Base-by-base conservation (phyloP, 495 filamentous ascomycete species). In the Xylona heveae region DNA sequence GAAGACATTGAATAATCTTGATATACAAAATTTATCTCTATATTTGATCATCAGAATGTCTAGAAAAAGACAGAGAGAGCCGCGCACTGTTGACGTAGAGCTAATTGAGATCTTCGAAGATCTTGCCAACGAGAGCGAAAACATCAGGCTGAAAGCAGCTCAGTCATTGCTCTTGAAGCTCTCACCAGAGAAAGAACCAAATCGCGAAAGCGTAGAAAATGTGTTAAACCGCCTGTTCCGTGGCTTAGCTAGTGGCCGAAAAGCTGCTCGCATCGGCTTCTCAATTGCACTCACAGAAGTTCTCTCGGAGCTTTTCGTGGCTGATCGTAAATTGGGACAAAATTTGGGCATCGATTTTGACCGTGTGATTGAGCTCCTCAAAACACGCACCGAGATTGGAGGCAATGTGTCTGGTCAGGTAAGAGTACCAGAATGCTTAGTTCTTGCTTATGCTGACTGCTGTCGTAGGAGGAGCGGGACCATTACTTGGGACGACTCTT, bases 261-360 rank as follows among this genome's bases (percentile, higher is more conserved):
- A 93, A 54, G 83, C 78, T 9, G 81, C 85, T 19, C 64, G 88
- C 17, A 53, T 84, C 35, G 88, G 88, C n/a, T 94, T 88, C 47
- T 90, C 79, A 23, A 58, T 93, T 35, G 82, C 85, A 1, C 52
- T 95, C 40, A 78, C 83, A 0, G 85, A 94, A 52, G 57, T 91
- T 30, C 28, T 52, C 4, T 19, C 35, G 5, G 19, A 20, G 13
- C 38, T 52, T 12, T 37, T 44, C 20, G 32, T 29, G 19, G 24
- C 42, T 20, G 29, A 12, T 14, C 42, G 43, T 28, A 22, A 37
- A n/a, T 12, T 15, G 9, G 28, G 30, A 4, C 28, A 22, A 4
- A 43, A 69, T 33, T 41, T 53, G 10, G 52, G 49, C 5, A 44
- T 74, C 37, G 57, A 54, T 6, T 60, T 68, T 48, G 50, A 64